These are phyloP conservation scores for Russula emetica DNA, from an alignment of 768 basidiomycete genomes.

Conservation along the genomic window DNA sequence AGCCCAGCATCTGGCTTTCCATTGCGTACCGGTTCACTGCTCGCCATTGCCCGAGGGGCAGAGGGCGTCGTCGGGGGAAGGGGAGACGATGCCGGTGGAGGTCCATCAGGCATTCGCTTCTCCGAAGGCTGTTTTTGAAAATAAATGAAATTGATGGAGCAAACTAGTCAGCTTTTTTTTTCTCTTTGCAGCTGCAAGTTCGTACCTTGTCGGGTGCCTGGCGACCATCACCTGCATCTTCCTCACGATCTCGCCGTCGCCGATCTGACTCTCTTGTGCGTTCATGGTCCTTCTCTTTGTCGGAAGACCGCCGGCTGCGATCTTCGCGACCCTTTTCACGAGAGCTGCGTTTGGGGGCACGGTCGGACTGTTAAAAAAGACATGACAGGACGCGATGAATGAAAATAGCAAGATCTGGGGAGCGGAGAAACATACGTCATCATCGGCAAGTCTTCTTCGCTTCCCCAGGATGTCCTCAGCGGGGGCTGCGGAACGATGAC, in stretches of 20 bases:
- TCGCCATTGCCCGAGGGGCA: slow-evolving; percentile 67
- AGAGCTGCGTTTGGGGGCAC: slow-evolving; percentile 74
- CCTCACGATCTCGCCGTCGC: slow-evolving; percentile 60
- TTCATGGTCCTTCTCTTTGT: slow-evolving; percentile 62
- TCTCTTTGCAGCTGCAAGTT: not conserved
- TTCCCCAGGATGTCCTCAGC: slow-evolving; percentile 70
- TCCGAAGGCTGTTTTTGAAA: slow-evolving; percentile 41
- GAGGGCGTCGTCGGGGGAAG: slow-evolving; percentile 60
- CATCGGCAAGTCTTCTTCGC: slow-evolving; percentile 61
- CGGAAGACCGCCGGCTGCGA: slow-evolving; percentile 56
- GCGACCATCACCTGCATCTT: slow-evolving; percentile 45
- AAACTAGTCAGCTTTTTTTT: not conserved
- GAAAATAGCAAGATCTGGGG: not conserved
- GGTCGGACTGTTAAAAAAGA: slow-evolving; percentile 50
- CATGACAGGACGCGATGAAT: not conserved
- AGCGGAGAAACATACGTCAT: slow-evolving; percentile 53
- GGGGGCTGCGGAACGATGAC: slow-evolving; percentile 48
- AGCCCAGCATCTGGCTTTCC: slow-evolving; percentile 40
- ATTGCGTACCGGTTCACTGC: slow-evolving; percentile 41
- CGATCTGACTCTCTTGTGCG: slow-evolving; percentile 64
- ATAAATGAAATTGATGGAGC: not conserved
- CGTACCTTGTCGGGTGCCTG: slow-evolving; percentile 55
- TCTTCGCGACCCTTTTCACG: slow-evolving; percentile 77
- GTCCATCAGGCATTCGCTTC: slow-evolving; percentile 54
- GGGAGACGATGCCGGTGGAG: slow-evolving; percentile 33